Evolutionary conservation across 2,329 filamentous ascomycete species (phyloP).

Genomic region (Parastagonospora avenae): DNA sequence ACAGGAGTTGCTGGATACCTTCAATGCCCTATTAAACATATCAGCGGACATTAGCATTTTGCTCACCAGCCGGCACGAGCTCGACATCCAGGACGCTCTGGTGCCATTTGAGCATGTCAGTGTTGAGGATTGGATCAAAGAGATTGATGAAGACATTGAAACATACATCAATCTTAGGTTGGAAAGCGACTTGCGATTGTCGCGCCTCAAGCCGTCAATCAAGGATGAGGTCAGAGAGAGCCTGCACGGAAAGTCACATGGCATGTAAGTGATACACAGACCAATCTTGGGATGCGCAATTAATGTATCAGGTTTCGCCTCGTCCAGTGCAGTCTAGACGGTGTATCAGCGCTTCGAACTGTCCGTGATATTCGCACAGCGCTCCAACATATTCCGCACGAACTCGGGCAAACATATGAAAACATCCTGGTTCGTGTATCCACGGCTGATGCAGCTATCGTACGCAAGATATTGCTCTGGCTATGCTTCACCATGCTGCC

Average conservation of each 20-base stretch:
- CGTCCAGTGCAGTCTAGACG: slow-evolving; percentile 1
- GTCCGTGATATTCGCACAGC: too few relatives aligned
- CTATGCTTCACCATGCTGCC: too few relatives aligned
- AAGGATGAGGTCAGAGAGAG: slow-evolving; percentile 1
- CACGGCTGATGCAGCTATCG: too few relatives aligned
- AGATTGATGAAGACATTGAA: slow-evolving; percentile 5
- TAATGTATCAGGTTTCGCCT: slow-evolving; percentile 2
- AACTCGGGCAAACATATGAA: too few relatives aligned
- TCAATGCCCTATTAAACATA: too few relatives aligned
- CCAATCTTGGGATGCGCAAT: neutral
- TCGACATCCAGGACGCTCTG: neutral
- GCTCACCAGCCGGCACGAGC: neutral
- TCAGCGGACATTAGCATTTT: too few relatives aligned
- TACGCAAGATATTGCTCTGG: too few relatives aligned
- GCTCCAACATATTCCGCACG: too few relatives aligned
- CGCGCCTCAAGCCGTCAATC: neutral
- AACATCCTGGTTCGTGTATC: too few relatives aligned
- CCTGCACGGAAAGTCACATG: neutral
- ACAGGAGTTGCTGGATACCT: too few relatives aligned
- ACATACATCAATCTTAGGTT: slow-evolving; percentile 2
- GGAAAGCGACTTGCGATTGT: neutral
- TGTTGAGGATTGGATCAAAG: neutral
- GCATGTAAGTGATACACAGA: slow-evolving; percentile 1
- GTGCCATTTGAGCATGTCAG: neutral
- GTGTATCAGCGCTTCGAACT: neutral